These are phyloP conservation scores for Cytospora leucostoma DNA, from an alignment of 2,329 filamentous ascomycete genomes.

Conservation along the genomic window DNA sequence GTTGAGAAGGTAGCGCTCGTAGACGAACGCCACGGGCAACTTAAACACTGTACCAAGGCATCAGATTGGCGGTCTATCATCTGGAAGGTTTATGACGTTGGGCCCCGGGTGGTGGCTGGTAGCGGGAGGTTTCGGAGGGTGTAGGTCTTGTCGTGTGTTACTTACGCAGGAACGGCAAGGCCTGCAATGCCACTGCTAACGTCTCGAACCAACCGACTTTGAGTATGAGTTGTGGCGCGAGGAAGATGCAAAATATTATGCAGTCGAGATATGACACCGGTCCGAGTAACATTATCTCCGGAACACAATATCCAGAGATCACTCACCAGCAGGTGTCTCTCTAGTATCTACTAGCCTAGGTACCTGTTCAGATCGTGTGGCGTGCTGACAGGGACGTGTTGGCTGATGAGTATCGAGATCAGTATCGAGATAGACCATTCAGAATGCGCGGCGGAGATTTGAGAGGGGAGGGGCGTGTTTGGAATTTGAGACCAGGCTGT, in stretches of 20 bases:
- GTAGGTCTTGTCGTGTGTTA: constrained; percentile 19
- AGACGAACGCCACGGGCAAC: constrained; percentile 60
- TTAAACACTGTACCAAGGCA: constrained; percentile 50
- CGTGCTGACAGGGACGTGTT: background rate
- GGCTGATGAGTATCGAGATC: background rate
- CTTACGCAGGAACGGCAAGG: constrained; percentile 71
- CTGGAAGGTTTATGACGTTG: constrained; percentile 45
- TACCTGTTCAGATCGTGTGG: background rate
- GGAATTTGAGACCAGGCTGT: too few species aligned
- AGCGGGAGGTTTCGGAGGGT: background rate
- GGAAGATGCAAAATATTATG: constrained; percentile 68
- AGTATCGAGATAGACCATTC: too few species aligned
- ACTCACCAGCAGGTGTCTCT: too few species aligned
- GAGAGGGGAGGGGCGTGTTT: too few species aligned
- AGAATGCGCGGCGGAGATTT: too few species aligned
- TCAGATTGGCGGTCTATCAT: constrained; percentile 47
- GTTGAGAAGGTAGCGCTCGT: constrained; percentile 55
- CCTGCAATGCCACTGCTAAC: constrained; percentile 57
- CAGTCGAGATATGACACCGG: constrained; percentile 78
- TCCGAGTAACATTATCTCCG: constrained; percentile 65
- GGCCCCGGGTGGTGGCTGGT: background rate
- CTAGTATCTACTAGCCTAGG: background rate
- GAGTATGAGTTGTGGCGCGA: constrained; percentile 70
- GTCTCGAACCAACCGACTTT: constrained; percentile 65
- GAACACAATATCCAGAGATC: too few species aligned